phyloP scores from a whole-genome alignment of 2,329 filamentous ascomycete genomes.

The Sporothrix mexicana region DNA sequence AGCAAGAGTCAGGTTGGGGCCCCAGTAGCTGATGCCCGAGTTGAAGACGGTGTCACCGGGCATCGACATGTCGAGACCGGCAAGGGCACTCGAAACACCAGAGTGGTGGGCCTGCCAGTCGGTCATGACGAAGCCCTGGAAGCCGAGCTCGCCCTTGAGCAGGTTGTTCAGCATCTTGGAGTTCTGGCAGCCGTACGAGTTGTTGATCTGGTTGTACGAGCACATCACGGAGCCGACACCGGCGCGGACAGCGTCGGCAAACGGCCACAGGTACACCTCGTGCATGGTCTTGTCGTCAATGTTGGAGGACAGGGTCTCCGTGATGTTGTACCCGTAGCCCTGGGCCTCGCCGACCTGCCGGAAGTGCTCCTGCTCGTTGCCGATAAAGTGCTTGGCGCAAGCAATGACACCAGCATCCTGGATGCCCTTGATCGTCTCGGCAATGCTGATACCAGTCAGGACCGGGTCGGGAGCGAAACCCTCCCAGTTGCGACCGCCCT shows the following conservation, averaged over 20 bases:
- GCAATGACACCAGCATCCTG: conserved; percentile 81
- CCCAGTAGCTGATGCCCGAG: conserved; percentile 65
- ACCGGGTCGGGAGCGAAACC: conserved; percentile 75
- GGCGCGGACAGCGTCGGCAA: conserved; percentile 65
- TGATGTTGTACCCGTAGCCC: conserved; percentile 68
- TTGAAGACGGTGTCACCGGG: conserved; percentile 67
- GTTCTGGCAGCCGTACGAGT: conserved; percentile 71
- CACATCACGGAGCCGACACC: conserved; percentile 58
- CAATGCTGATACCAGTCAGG: conserved; percentile 73
- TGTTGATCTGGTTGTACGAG: conserved; percentile 69
- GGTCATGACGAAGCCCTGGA: conserved; percentile 68
- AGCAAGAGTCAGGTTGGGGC: conserved; percentile 69
- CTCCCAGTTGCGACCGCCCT: conserved; percentile 76
- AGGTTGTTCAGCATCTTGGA: conserved; percentile 66
- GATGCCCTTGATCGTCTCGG: conserved; percentile 77
- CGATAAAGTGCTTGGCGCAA: conserved; percentile 75
- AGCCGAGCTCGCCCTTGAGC: conserved; percentile 69
- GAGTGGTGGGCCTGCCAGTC: conserved; percentile 70
- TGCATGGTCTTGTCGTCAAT: conserved; percentile 66
- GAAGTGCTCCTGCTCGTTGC: conserved; percentile 79
- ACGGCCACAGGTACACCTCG: conserved; percentile 69
- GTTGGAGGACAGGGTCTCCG: conserved; percentile 59
- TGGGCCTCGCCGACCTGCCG: conserved; percentile 63
- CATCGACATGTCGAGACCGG: conserved; percentile 84
- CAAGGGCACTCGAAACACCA: conserved; percentile 68